Conservation (phyloP, 2,329 filamentous ascomycete genomes). For the Botryotinia globosa region DNA sequence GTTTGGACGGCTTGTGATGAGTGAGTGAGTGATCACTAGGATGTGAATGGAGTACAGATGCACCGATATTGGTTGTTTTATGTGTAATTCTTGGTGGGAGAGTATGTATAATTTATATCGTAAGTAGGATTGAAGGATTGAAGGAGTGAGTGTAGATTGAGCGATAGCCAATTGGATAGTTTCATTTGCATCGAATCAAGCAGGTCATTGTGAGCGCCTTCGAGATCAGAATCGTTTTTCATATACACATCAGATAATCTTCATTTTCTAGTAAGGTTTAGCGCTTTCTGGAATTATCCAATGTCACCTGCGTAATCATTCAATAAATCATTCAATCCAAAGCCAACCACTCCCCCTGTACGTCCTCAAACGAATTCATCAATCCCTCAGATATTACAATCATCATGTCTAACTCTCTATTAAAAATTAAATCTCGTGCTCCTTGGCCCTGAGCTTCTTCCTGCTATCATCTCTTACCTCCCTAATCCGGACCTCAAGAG, state of each 20-base stretch:
- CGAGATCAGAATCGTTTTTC: not conserved
- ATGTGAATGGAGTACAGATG: not conserved
- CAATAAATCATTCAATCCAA: not conserved
- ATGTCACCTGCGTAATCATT: not conserved
- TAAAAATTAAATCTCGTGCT: not conserved
- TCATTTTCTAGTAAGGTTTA: not conserved
- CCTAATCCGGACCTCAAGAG: not conserved
- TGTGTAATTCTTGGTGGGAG: not conserved
- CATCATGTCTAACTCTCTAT: not conserved
- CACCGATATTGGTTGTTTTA: not conserved
- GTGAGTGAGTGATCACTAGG: not conserved
- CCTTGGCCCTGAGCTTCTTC: not conserved
- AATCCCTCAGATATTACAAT: not conserved
- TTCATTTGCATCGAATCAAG: not conserved
- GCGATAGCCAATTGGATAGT: not conserved
- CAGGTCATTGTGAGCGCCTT: not conserved
- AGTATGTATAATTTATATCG: not conserved
- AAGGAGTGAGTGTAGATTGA: too few relatives aligned
- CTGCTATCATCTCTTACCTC: not conserved
- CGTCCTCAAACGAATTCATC: not conserved
- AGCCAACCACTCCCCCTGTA: not conserved
- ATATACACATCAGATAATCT: too few relatives aligned
- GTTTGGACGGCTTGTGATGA: not conserved
- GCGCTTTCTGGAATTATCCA: not conserved
- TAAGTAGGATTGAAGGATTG: not conserved